Conservation (phyloP, 768 basidiomycete genomes). For the Russula olivacea region DNA sequence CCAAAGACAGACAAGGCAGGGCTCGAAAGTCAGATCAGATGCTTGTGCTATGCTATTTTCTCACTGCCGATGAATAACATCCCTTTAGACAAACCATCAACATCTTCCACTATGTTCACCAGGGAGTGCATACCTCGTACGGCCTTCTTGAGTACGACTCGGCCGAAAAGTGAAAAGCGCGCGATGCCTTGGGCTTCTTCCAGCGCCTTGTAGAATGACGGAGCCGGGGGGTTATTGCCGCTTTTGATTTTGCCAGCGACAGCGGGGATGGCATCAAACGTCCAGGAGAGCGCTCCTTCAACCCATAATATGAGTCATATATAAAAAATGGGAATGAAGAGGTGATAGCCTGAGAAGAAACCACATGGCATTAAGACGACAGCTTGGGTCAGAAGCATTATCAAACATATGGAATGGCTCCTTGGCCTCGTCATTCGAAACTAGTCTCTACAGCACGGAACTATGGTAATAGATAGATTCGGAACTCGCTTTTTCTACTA, state of each 20-base stretch:
- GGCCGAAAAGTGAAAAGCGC: constrained; percentile 86
- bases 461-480: too few species aligned
- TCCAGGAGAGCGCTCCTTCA: constrained; percentile 95
- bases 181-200: constrained; percentile 97
- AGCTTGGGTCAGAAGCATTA: constrained; percentile 15
- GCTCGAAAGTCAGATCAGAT: too few species aligned
- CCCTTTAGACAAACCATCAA: constrained; percentile 39
- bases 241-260: constrained; percentile 89
- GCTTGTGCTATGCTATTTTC: too few species aligned
- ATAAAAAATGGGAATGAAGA: constrained; percentile 95
- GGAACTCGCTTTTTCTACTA: too few species aligned
- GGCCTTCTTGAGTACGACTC: constrained; percentile 89
- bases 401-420: constrained; percentile 86
- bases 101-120: neutral
- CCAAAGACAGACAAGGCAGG: too few species aligned
- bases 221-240: constrained; percentile 77
- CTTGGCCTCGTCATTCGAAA: constrained; percentile 75
- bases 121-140: constrained; percentile 61
- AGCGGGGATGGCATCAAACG: constrained; percentile 87
- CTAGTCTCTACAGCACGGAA: too few species aligned
- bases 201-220: constrained; percentile 84
- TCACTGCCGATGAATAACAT: constrained; percentile 54
- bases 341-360: constrained; percentile 93
- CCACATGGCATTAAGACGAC: constrained; percentile 38
- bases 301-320: constrained; percentile 89